A percentile compares a stretch with the other conserved stretches of the same genome.
These are phyloP conservation scores for Melastoma candidum DNA, from an alignment of 441 rosid genomes.

Conservation along the genomic window DNA sequence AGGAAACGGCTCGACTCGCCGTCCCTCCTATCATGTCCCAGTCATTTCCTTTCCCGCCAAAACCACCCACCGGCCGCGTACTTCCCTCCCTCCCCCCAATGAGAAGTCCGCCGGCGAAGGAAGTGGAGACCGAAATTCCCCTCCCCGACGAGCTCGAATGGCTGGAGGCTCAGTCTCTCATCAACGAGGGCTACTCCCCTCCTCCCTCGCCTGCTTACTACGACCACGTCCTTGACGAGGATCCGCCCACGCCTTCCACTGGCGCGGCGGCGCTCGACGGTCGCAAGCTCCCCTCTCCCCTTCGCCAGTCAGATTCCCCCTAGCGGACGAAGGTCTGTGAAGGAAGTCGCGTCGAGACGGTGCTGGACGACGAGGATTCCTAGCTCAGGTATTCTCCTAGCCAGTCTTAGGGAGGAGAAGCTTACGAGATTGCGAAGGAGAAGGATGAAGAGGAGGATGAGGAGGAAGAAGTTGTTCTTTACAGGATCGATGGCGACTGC, in stretches of 20 bases:
- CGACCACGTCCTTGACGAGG: conserved; percentile 11
- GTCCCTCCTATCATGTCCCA: neutral
- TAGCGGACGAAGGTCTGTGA: neutral
- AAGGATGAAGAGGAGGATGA: conserved; percentile 23
- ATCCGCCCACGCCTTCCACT: conserved; percentile 9
- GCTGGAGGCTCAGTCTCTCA: conserved; percentile 60
- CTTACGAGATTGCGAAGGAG: neutral
- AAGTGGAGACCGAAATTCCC: conserved; percentile 60
- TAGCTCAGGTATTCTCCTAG: conserved; percentile 56
- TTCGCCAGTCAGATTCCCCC: conserved; percentile 17
- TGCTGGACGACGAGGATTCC: conserved; percentile 38
- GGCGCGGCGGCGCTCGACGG: conserved; percentile 5
- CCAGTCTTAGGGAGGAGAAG: conserved; percentile 12
- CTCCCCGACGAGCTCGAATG: conserved; percentile 84
- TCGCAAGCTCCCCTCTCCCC: conserved; percentile 44
- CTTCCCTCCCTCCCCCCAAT: neutral
- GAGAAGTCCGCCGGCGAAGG: conserved; percentile 11
- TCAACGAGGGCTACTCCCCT: conserved; percentile 27
- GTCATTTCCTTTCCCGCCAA: conserved; percentile 22
- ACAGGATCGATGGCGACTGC: conserved; percentile 74
- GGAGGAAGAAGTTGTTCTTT: conserved; percentile 22
- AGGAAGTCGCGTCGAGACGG: conserved; percentile 6
- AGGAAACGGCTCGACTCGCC: too few species aligned
- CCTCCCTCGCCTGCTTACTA: conserved; percentile 1
- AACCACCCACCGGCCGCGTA: conserved; percentile 11